Conservation (phyloP, 768 basidiomycete species). For the Tulasnella sp. region DNA sequence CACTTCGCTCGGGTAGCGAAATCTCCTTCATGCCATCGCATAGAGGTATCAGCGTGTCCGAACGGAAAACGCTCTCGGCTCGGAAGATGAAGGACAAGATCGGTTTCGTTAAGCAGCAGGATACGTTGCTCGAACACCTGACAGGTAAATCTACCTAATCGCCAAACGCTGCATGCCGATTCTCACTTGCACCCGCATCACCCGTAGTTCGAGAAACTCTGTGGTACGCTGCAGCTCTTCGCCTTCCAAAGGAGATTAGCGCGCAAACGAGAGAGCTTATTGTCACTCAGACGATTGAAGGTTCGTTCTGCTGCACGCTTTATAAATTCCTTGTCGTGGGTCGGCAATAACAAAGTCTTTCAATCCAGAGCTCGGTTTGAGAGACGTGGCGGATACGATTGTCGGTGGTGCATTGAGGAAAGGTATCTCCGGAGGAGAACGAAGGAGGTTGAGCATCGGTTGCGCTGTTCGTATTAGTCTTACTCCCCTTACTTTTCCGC, state of each 20-base stretch:
- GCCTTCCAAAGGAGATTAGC: slow-evolving; percentile 33
- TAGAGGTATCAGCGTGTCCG: neutral
- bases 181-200: neutral
- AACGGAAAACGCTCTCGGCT: slow-evolving; percentile 22
- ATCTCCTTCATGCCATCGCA: slow-evolving; percentile 1
- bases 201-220: slow-evolving; percentile 36
- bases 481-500: neutral
- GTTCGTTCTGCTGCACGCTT: neutral
- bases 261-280: slow-evolving; percentile 29
- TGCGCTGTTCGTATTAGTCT: slow-evolving; percentile 34
- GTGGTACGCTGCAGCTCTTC: slow-evolving; percentile 33
- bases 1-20: neutral
- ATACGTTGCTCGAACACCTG: slow-evolving; percentile 37
- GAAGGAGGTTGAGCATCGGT: slow-evolving; percentile 53
- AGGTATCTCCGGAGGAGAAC: slow-evolving; percentile 53
- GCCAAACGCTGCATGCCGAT: neutral
- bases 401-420: slow-evolving; percentile 40
- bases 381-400: slow-evolving; percentile 38
- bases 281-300: slow-evolving; percentile 37
- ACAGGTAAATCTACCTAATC: slow-evolving; percentile 27
- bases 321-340: too few species aligned
- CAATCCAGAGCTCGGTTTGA: slow-evolving; percentile 35
- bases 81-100: slow-evolving; percentile 29
- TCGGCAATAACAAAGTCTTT: neutral
- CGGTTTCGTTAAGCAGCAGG: slow-evolving; percentile 37